Conservation (phyloP, 768 basidiomycete genomes). For the Rhizopogon vinicolor region DNA sequence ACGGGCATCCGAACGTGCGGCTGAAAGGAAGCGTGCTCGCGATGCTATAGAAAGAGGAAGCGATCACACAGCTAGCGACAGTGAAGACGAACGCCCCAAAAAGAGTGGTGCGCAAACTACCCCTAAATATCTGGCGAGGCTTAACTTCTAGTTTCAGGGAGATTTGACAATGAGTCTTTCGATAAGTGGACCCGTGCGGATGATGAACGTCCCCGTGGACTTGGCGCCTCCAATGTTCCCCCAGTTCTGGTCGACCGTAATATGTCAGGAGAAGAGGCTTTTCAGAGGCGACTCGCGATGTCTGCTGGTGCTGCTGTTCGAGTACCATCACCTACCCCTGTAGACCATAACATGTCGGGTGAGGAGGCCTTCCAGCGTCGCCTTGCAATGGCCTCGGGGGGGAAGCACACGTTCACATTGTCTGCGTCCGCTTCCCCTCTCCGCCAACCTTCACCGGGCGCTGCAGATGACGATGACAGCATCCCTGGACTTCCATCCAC, state of each 20-base stretch:
- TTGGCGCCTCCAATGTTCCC: conserved; percentile 16
- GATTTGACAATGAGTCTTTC: conserved; percentile 35
- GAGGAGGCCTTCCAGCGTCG: conserved; percentile 79
- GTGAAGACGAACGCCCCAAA: conserved; percentile 61
- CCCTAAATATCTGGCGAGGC: conserved; percentile 21
- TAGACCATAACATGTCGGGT: conserved; percentile 53
- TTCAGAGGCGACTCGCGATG: conserved; percentile 72
- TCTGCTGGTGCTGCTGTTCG: conserved; percentile 32
- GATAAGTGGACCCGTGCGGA: conserved; percentile 56
- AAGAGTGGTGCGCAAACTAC: conserved; percentile 53
- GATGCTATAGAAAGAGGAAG: conserved; percentile 43
- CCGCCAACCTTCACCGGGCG: conserved; percentile 17
- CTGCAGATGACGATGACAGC: conserved; percentile 17
- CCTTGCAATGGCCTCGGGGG: conserved; percentile 56
- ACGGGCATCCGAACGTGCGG: conserved; percentile 53
- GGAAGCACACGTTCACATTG: conserved; percentile 2
- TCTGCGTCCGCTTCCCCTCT: conserved; percentile 6
- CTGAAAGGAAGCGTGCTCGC: conserved; percentile 55
- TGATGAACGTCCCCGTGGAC: conserved; percentile 33
- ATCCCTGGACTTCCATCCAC: conserved; percentile 17
- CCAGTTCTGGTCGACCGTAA: conserved; percentile 38
- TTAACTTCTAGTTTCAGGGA: conserved; percentile 14
- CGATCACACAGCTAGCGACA: conserved; percentile 62
- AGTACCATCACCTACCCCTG: conserved; percentile 24
- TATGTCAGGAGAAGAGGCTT: conserved; percentile 78